These are phyloP conservation scores for Ophiostoma australiae DNA, from an alignment of 2,329 filamentous ascomycete genomes.

Conservation along the genomic window DNA sequence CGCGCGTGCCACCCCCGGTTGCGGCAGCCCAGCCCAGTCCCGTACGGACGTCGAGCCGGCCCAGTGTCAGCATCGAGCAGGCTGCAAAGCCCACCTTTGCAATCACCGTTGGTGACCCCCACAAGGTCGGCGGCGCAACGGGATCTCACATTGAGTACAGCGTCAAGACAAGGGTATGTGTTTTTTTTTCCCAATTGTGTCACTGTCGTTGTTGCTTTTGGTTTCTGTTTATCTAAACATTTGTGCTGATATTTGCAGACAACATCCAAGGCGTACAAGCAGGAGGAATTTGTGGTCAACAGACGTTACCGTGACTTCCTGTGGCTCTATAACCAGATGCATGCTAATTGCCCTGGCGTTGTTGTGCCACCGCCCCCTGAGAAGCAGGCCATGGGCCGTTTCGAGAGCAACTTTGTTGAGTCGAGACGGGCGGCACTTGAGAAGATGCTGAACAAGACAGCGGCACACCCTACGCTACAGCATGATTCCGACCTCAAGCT, in stretches of 20 bases:
- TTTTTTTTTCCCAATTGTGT: background rate
- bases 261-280: slow-evolving; percentile 90
- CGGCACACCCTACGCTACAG: slow-evolving; percentile 81
- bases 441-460: slow-evolving; percentile 96
- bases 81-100: slow-evolving; percentile 87
- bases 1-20: slow-evolving; percentile 63
- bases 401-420: slow-evolving; percentile 96
- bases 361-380: slow-evolving; percentile 94
- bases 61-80: slow-evolving; percentile 87
- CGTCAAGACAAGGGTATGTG: slow-evolving; percentile 77
- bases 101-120: slow-evolving; percentile 90
- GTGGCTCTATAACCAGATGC: slow-evolving; percentile 93
- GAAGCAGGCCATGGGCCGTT: slow-evolving; percentile 94
- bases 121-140: slow-evolving; percentile 95
- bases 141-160: slow-evolving; percentile 98
- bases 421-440: slow-evolving; percentile 84
- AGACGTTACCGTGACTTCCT: slow-evolving; percentile 93
- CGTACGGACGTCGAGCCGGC: slow-evolving; percentile 52
- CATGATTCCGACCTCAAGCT: slow-evolving; percentile 92
- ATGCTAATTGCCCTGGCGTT: slow-evolving; percentile 89
- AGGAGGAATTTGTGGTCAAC: slow-evolving; percentile 87
- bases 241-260: slow-evolving; percentile 52
- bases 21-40: slow-evolving; percentile 52
- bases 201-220: background rate
- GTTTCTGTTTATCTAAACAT: background rate